phyloP scores from a whole-genome alignment of 805 yeast genomes.

The Candida incommunis region DNA sequence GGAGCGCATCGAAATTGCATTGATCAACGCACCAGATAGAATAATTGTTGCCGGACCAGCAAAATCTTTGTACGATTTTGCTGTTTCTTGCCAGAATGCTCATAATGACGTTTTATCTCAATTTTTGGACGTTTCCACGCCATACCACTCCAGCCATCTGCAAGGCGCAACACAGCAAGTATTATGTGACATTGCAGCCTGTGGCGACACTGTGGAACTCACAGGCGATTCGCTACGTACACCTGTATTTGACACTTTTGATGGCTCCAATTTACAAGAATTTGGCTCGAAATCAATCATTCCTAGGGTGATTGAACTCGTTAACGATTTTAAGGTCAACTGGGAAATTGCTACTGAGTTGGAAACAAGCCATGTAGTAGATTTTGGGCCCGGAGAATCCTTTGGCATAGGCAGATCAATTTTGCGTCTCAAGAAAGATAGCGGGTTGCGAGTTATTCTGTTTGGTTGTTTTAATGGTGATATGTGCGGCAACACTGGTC shows the following conservation, averaged over 20 bases:
- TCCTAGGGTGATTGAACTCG: slow-evolving; percentile 62
- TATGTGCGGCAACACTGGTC: too few species aligned
- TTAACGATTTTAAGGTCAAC: slow-evolving; percentile 78
- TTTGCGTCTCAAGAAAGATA: too few species aligned
- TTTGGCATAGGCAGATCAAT: slow-evolving; percentile 96
- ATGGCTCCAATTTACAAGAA: slow-evolving; percentile 64
- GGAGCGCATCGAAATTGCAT: too few species aligned
- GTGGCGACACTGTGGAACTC: slow-evolving; percentile 43
- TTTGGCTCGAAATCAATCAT: slow-evolving; percentile 44
- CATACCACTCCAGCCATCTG: slow-evolving; percentile 87
- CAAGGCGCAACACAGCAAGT: slow-evolving; percentile 57
- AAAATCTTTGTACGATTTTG: slow-evolving; percentile 87
- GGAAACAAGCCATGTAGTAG: slow-evolving; percentile 76
- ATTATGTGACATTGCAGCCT: slow-evolving; percentile 45
- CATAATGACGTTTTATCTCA: too few species aligned
- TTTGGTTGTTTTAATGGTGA: too few species aligned
- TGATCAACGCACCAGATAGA: too few species aligned
- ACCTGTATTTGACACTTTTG: slow-evolving; percentile 84
- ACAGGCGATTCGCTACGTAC: slow-evolving; percentile 46
- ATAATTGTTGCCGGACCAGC: too few species aligned
- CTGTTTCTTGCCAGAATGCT: slow-evolving; percentile 96
- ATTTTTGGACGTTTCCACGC: slow-evolving; percentile 91
- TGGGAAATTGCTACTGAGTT: slow-evolving; percentile 88
- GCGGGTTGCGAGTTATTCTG: too few species aligned
- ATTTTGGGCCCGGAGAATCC: slow-evolving; percentile 97